Evolutionary conservation across 2,329 filamentous ascomycete genomes (phyloP), one percentile per base, ranked within the genome.

Genomic region (Exophiala sp.): DNA sequence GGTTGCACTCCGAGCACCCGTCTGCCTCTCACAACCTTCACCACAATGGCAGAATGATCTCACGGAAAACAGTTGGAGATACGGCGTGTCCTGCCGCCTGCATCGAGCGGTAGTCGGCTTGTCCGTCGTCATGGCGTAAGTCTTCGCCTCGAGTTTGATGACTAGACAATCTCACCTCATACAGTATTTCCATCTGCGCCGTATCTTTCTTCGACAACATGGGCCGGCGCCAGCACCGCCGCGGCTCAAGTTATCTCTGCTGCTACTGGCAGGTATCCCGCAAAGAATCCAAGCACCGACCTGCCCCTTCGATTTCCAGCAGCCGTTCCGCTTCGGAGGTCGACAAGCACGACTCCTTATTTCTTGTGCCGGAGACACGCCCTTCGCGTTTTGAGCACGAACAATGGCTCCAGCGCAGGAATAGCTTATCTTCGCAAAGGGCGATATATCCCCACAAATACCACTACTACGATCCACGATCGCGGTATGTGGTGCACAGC

Each of bases 351-450:
- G 50, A 47, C 12, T 35, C 35, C 1, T 34, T 55, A 2, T 58
- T 49, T 33, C 50, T 55, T 3, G 35, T 57, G 10, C 54, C 55
- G 5, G 55, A 55, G 12, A 18, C 29, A 4, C 44, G 49, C 34
- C n/a, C 41, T 10, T 51, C 36, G 41, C 33, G 49, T 3, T 10
- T 53, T 20, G 58, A 60, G 32, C 58, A 50, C 21, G 58, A 60
- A 40, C 55, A 53, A 48, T 60, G 52, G 55, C 36, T 58, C 4
- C 57, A 58, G 21, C 51, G 58, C 5, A 52, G 55, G 33, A 55
- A 60, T 20, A 60, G 58, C 34, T 20, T 60, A 11, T 58, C 55
- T 6, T 58, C 55, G 2, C 58, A 60, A 34, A 54, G 52, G 29
- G 58, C 58, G 5, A 60, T 60, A 21, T 55, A 50, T 39, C 58